Conservation (phyloP, 768 basidiomycete species). For the Lactarius hatsudake region DNA sequence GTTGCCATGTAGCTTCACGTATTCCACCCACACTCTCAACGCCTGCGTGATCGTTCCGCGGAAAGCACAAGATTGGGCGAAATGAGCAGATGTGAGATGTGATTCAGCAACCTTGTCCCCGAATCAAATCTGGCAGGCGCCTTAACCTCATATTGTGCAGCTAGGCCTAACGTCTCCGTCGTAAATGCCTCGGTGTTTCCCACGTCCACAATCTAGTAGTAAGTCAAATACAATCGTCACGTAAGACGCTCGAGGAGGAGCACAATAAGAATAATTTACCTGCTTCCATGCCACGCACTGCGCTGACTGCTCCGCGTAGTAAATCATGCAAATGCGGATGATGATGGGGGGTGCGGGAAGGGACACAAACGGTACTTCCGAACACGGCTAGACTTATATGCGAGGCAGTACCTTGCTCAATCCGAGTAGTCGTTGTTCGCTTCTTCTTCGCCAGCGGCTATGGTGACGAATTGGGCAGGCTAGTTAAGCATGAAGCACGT, state of each 20-base stretch:
- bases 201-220: neutral
- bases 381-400: neutral
- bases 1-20: conserved; percentile 4
- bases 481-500: neutral
- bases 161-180: conserved; percentile 9
- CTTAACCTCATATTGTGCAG: conserved; percentile 6
- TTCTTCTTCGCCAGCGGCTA: neutral
- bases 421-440: neutral
- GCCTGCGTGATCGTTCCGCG: neutral
- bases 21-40: conserved; percentile 8
- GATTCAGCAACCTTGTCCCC: neutral
- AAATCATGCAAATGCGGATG: neutral
- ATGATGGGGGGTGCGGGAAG: neutral
- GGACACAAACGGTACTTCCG: neutral
- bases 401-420: neutral
- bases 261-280: neutral
- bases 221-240: neutral
- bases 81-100: neutral
- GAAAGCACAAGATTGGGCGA: neutral
- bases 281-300: conserved; percentile 11
- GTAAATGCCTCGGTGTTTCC: conserved; percentile 1
- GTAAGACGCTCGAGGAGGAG: neutral
- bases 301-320: conserved; percentile 4
- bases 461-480: neutral
- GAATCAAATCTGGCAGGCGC: neutral